phyloP scores from a whole-genome alignment of 768 basidiomycete species.

The Rhizopogon sp. region DNA sequence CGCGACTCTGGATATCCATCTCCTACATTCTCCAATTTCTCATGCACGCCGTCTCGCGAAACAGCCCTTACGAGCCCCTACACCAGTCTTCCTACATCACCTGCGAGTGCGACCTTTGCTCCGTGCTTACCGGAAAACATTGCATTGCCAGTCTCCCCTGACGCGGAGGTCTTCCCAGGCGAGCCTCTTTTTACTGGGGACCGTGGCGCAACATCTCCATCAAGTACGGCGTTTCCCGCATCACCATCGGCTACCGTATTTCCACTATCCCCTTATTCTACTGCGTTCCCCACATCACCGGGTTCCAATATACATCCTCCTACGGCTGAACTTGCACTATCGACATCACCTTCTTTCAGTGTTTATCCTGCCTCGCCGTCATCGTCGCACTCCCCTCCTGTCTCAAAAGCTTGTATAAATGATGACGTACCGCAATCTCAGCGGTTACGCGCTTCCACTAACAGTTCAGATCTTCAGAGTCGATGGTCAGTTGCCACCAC shows the following conservation, averaged over 20 bases:
- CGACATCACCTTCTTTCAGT: conserved; percentile 1
- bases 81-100: conserved; percentile 18
- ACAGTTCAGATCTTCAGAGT: conserved; percentile 1
- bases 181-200: background rate
- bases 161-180: conserved; percentile 8
- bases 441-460: conserved; percentile 1
- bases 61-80: conserved; percentile 19
- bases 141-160: conserved; percentile 20
- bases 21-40: conserved; percentile 24
- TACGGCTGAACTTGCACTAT: background rate
- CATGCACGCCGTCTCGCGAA: conserved; percentile 20
- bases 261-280: too few relatives aligned
- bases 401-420: background rate
- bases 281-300: conserved; percentile 1
- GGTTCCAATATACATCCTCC: conserved; percentile 1
- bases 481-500: conserved; percentile 28
- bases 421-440: conserved; percentile 2
- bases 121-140: conserved; percentile 20
- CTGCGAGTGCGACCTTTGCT: conserved; percentile 13
- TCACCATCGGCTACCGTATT: conserved; percentile 1
- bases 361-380: conserved; percentile 9
- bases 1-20: conserved; percentile 21
- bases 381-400: background rate
- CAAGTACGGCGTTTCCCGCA: background rate
- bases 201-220: conserved; percentile 3